A percentile compares a stretch with the other conserved stretches of the same genome.
phyloP scores from a whole-genome alignment of 2,329 filamentous ascomycete genomes.

The Fusarium sp. region DNA sequence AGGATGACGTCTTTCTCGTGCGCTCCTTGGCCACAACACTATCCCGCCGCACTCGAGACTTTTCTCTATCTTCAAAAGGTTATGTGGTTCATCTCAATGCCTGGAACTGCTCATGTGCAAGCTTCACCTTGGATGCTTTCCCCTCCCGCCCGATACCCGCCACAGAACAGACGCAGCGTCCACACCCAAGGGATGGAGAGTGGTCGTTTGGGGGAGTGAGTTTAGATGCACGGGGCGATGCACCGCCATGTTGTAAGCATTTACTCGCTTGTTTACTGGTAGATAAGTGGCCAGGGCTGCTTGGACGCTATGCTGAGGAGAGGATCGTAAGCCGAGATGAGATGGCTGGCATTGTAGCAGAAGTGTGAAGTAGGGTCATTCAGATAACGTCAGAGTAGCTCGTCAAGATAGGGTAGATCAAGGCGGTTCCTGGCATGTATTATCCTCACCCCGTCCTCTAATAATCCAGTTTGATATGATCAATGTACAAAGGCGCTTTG shows the following conservation, averaged over 20 bases:
- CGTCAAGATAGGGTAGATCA: constrained; percentile 8
- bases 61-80: constrained; percentile 34
- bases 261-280: constrained; percentile 86
- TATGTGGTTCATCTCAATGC: constrained; percentile 82
- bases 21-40: constrained; percentile 67
- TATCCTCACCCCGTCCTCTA: constrained; percentile 44
- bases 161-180: constrained; percentile 7
- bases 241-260: constrained; percentile 86
- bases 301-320: constrained; percentile 71
- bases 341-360: constrained; percentile 78
- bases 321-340: constrained; percentile 73
- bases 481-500: constrained; percentile 51
- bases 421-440: constrained; percentile 38
- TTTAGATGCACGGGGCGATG: constrained; percentile 54
- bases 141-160: constrained; percentile 42
- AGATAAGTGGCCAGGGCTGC: constrained; percentile 73
- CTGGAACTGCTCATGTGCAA: constrained; percentile 94
- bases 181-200: constrained; percentile 8
- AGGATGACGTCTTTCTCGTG: constrained; percentile 71
- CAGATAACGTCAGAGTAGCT: constrained; percentile 14
- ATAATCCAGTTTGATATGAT: constrained; percentile 48
- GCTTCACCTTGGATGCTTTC: constrained; percentile 84
- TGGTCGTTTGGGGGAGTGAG: constrained; percentile 68
- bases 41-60: constrained; percentile 43
- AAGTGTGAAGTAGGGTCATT: constrained; percentile 48